Evolutionary conservation across 805 yeast species (phyloP).

Genomic region (Yamadazyma nakazawae): DNA sequence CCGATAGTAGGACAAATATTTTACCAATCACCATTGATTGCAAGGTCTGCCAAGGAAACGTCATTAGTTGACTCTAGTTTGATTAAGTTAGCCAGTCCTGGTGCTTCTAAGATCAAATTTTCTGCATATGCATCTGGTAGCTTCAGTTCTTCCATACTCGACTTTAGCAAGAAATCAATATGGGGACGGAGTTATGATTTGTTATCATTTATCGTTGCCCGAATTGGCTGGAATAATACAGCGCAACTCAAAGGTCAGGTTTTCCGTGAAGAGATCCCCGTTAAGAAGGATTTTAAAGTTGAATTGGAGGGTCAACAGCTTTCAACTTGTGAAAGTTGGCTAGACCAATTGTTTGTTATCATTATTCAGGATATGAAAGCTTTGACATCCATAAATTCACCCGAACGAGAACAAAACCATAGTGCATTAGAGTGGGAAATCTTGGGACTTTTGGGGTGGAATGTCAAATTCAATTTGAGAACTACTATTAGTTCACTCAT

Average conservation of each 20-base stretch:
- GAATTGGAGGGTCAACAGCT: conserved; percentile 15
- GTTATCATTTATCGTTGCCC: conserved; percentile 61
- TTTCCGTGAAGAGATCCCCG: conserved; percentile 32
- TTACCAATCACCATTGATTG: conserved; percentile 33
- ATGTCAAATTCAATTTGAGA: conserved; percentile 35
- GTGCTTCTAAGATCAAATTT: conserved; percentile 22
- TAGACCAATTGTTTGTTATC: conserved; percentile 68
- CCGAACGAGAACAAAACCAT: conserved; percentile 35
- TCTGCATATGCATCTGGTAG: conserved; percentile 32
- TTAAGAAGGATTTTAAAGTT: neutral
- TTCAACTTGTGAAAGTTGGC: conserved; percentile 63
- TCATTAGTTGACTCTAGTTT: conserved; percentile 33
- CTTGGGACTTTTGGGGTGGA: conserved; percentile 55
- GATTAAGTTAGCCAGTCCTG: conserved; percentile 26
- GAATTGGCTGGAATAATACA: conserved; percentile 80
- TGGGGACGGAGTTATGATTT: conserved; percentile 58
- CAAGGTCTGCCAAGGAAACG: conserved; percentile 30
- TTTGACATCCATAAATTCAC: conserved; percentile 23
- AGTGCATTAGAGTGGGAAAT: conserved; percentile 75
- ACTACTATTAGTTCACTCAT: conserved; percentile 36
- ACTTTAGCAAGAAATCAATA: conserved; percentile 32
- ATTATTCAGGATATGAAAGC: conserved; percentile 57
- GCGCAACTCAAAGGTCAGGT: conserved; percentile 62
- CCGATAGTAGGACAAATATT: conserved; percentile 35
- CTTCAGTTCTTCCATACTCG: conserved; percentile 26